These are phyloP conservation scores for Chlorella vulgaris DNA, from an alignment of 139 green algal genomes.

Conservation along the genomic window DNA sequence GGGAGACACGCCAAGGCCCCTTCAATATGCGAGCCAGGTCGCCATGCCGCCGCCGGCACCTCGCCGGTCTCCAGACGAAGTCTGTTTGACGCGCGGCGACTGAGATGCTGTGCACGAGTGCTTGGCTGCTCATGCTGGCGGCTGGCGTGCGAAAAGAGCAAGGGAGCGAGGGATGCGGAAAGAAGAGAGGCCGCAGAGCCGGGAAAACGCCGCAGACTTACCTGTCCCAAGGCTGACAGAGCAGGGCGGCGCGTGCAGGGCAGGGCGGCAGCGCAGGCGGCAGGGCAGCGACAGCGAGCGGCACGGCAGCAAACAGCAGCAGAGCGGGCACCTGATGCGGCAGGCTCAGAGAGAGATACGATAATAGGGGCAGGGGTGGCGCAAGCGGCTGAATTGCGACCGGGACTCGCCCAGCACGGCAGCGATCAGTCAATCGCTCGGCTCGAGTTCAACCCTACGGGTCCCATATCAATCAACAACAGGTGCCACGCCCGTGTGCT, in stretches of 20 bases:
- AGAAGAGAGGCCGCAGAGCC: background rate
- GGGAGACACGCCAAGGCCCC: constrained; percentile 14
- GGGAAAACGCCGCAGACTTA: background rate
- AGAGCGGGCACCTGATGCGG: background rate
- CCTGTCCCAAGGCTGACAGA: background rate
- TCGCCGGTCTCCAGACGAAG: background rate
- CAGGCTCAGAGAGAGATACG: background rate
- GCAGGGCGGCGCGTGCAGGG: background rate
- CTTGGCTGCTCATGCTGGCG: background rate
- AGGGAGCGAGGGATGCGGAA: background rate
- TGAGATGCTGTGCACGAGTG: no score
- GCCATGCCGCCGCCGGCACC: background rate
- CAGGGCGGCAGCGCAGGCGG: background rate
- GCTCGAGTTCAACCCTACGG: no score
- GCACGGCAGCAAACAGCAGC: background rate
- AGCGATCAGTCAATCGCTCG: no score
- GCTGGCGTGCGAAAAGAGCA: background rate
- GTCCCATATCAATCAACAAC: no score
- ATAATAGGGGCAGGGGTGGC: background rate
- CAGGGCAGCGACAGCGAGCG: background rate
- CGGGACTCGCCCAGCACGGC: no score
- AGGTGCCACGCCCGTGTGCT: no score
- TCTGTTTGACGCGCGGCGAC: no score
- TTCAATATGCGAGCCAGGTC: background rate
- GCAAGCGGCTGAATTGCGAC: no score